Evolutionary conservation across 2,329 filamentous ascomycete genomes (phyloP), one percentile per base, ranked within the genome.

Genomic region (Botrytis pseudocinerea): DNA sequence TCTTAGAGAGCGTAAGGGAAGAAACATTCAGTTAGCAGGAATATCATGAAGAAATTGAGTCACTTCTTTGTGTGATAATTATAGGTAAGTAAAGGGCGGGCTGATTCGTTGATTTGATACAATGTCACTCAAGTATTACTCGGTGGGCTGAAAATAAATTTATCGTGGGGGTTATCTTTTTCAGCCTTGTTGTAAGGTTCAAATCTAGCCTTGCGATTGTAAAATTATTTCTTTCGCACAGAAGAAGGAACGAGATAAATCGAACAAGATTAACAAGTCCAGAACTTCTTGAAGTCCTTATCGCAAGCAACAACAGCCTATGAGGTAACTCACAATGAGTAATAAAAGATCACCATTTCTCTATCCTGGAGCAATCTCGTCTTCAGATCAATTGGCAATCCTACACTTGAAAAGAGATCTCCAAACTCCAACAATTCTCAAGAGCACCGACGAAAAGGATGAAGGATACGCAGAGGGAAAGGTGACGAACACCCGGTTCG

Each of bases 401-500:
- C 87, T 98, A 73, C 93, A 97, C 81, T 88, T 99, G 70, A 95
- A 93, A 75, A 92, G 95, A 83, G 95, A 98, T 82, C 91, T 92
- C 75, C 90, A 95, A 76, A 87, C 94, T 57, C 94, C 95, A 12
- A 86, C 94, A 40, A 90, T 93, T 75, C 88, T 95, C 42, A 86
- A 88, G 75, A 84, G 88, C 44, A 86, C 87, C 35, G 86, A 88
- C 54, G 89, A 89, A 70, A 87, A 88, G 60, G 86, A 91, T 76
- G 88, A 91, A 79, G 92, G 92, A 74, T 94, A 94, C 78, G 88
- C 88, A 44, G 92, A 94, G 80, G 92, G 92, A 51, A 91, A 90
- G 64, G 92, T 94, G 3, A 89, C 95, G 71, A 98, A 97, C 83
- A 99, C 95, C 1, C 91, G 95, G 62, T 99, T 97, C 80, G 96